Percentiles rank a stretch among this genome's conserved stretches.
phyloP scores from a whole-genome alignment of 495 filamentous ascomycete genomes.

The Clohesyomyces aquaticus region DNA sequence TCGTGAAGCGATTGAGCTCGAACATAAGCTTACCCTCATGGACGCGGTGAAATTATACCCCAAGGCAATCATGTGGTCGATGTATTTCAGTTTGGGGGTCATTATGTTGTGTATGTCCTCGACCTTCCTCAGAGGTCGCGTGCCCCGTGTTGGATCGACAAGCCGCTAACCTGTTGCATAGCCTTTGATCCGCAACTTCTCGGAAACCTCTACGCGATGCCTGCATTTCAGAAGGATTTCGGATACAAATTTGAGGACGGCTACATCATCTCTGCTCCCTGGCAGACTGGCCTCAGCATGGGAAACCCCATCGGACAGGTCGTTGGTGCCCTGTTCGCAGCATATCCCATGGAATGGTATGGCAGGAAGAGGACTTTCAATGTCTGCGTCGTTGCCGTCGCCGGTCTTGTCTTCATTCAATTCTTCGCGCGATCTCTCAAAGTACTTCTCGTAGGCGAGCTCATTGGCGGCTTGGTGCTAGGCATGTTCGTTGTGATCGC shows the following conservation, averaged over 20 bases:
- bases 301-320: slow-evolving; percentile 48
- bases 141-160: neutral
- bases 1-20: slow-evolving; percentile 30
- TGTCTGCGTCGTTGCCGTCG: slow-evolving; percentile 46
- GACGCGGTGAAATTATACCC: slow-evolving; percentile 31
- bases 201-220: slow-evolving; percentile 47
- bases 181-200: slow-evolving; percentile 39
- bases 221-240: slow-evolving; percentile 46
- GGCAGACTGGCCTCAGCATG: slow-evolving; percentile 46
- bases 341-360: slow-evolving; percentile 47
- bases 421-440: slow-evolving; percentile 53
- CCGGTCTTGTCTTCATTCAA: slow-evolving; percentile 56
- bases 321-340: slow-evolving; percentile 43
- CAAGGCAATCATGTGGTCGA: slow-evolving; percentile 37
- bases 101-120: slow-evolving; percentile 36
- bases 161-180: neutral
- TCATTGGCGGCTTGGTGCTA: slow-evolving; percentile 44
- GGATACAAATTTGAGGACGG: slow-evolving; percentile 43
- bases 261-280: slow-evolving; percentile 44
- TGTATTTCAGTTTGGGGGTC: slow-evolving; percentile 39
- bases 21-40: slow-evolving; percentile 31
- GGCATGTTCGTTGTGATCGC: slow-evolving; percentile 47
- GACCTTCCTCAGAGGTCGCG: neutral
- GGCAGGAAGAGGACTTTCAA: slow-evolving; percentile 46
- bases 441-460: slow-evolving; percentile 48